Evolutionary conservation across 768 basidiomycete genomes (phyloP).

Genomic region (Lyophyllum atratum): DNA sequence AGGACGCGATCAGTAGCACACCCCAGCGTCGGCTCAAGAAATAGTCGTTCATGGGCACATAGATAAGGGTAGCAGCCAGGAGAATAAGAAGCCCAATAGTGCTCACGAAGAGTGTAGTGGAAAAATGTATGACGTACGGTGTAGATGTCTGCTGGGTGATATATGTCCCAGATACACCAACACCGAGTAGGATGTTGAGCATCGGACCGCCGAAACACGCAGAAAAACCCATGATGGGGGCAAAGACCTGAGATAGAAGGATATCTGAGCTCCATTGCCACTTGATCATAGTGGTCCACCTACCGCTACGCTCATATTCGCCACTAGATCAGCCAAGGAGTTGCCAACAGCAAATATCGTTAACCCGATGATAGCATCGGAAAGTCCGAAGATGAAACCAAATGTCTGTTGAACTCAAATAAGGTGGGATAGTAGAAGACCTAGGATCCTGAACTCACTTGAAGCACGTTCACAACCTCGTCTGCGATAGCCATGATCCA

Average conservation of each 20-base stretch:
- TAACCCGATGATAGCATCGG: slow-evolving; percentile 95
- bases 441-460: slow-evolving; percentile 48
- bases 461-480: slow-evolving; percentile 89
- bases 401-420: slow-evolving; percentile 60
- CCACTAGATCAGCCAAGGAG: slow-evolving; percentile 94
- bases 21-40: slow-evolving; percentile 84
- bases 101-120: slow-evolving; percentile 83
- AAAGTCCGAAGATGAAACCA: slow-evolving; percentile 92
- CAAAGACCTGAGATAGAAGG: slow-evolving; percentile 58
- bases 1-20: slow-evolving; percentile 70
- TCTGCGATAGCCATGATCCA: slow-evolving; percentile 99
- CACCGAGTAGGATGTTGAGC: slow-evolving; percentile 88
- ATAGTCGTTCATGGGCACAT: slow-evolving; percentile 86
- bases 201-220: slow-evolving; percentile 94
- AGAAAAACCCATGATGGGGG: slow-evolving; percentile 92
- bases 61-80: slow-evolving; percentile 72
- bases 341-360: slow-evolving; percentile 98
- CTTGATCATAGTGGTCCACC: slow-evolving; percentile 22
- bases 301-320: slow-evolving; percentile 94
- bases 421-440: not conserved
- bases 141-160: slow-evolving; percentile 65
- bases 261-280: not conserved
- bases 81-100: slow-evolving; percentile 78
- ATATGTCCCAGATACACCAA: slow-evolving; percentile 90
- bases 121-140: slow-evolving; percentile 77